These are phyloP conservation scores for Naganishia albida DNA, from an alignment of 1,284 basidiomycete species.

Conservation along the genomic window DNA sequence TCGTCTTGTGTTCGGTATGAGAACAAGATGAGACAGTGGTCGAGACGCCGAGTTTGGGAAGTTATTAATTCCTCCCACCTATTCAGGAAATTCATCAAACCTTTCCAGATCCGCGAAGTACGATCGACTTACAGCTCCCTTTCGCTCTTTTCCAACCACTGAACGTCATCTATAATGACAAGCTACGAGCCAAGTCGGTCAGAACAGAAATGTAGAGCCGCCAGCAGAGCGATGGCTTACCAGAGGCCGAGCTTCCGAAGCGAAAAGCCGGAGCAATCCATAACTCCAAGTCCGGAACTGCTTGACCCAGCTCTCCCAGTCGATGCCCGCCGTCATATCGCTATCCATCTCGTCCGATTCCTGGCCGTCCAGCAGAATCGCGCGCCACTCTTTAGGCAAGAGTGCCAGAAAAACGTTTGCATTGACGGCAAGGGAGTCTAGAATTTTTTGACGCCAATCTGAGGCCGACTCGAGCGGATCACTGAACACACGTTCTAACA, in stretches of 20 bases:
- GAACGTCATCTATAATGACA: conserved; percentile 48
- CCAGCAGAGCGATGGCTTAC: conserved; percentile 2
- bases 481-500: conserved; percentile 47
- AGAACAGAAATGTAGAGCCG: not conserved
- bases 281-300: conserved; percentile 42
- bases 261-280: conserved; percentile 47
- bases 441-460: conserved; percentile 41
- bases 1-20: conserved; percentile 39
- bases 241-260: conserved; percentile 41
- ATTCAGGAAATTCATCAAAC: too few relatives aligned
- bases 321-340: conserved; percentile 22
- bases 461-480: conserved; percentile 45
- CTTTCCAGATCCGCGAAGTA: too few relatives aligned
- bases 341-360: conserved; percentile 8
- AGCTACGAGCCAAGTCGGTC: conserved; percentile 28
- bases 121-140: conserved; percentile 34
- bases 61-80: conserved; percentile 30
- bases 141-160: conserved; percentile 47
- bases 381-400: conserved; percentile 40
- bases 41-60: conserved; percentile 31
- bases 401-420: conserved; percentile 43
- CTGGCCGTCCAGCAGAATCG: conserved; percentile 35
- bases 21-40: conserved; percentile 40
- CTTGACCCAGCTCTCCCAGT: conserved; percentile 32
- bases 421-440: conserved; percentile 39